Percentiles rank a stretch among this genome's conserved stretches.
phyloP scores from a whole-genome alignment of 371 early-diverging fungal genomes.

The Mortierella sp. region DNA sequence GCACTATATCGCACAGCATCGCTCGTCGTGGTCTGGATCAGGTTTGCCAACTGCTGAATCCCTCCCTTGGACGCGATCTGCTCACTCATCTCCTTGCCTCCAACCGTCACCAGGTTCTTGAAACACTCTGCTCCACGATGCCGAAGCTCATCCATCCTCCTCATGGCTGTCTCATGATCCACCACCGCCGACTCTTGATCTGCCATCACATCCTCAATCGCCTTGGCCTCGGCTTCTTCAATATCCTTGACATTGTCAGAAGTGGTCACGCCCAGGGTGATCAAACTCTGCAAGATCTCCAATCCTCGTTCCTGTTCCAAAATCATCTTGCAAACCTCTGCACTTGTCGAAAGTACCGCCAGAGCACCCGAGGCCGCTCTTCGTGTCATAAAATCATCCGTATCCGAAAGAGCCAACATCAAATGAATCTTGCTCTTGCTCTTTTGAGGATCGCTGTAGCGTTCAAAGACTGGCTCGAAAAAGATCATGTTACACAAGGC shows the following conservation, averaged over 20 bases:
- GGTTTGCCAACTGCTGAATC: slow-evolving; percentile 47
- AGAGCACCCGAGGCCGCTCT: slow-evolving; percentile 91
- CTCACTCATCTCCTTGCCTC: slow-evolving; percentile 45
- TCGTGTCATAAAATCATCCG: slow-evolving; percentile 85
- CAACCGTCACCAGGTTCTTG: slow-evolving; percentile 63
- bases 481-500: slow-evolving; percentile 94
- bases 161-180: slow-evolving; percentile 58
- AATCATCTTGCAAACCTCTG: slow-evolving; percentile 65
- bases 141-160: slow-evolving; percentile 62
- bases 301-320: slow-evolving; percentile 65
- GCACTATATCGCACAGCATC: slow-evolving; percentile 67
- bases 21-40: slow-evolving; percentile 59
- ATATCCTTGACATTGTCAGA: slow-evolving; percentile 5
- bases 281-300: slow-evolving; percentile 61
- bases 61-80: slow-evolving; percentile 39
- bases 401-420: slow-evolving; percentile 85
- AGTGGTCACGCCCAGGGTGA: slow-evolving; percentile 43
- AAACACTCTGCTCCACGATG: slow-evolving; percentile 70
- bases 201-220: slow-evolving; percentile 65
- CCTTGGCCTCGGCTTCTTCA: slow-evolving; percentile 54
- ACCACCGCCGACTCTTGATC: slow-evolving; percentile 67
- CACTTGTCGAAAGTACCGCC: slow-evolving; percentile 79
- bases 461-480: slow-evolving; percentile 80
- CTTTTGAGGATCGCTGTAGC: slow-evolving; percentile 65
- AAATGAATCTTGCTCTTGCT: slow-evolving; percentile 72